Percentiles rank a stretch among this genome's conserved stretches.
Conservation (phyloP, 2,329 filamentous ascomycete genomes). For the Stylonectria norvegica region DNA sequence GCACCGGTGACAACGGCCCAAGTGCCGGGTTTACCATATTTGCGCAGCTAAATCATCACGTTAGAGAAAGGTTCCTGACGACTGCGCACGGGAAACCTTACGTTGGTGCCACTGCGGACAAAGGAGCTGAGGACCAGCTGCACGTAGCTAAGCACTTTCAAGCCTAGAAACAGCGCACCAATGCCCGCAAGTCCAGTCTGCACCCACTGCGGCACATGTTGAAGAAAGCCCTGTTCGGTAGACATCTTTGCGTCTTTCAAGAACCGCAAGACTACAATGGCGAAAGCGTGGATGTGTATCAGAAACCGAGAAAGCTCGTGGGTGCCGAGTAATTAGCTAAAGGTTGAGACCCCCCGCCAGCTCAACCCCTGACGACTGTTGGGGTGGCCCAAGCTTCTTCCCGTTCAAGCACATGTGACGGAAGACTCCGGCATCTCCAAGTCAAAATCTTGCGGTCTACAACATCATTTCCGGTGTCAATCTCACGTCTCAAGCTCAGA, state of each 20-base stretch:
- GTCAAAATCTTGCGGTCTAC: no score
- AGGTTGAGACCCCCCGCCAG: no score
- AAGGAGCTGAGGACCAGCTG: slow-evolving; percentile 66
- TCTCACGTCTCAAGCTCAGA: background rate
- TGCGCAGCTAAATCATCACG: slow-evolving; percentile 62
- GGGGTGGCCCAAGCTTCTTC: slow-evolving; percentile 29
- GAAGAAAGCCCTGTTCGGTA: slow-evolving; percentile 25
- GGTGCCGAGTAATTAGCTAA: no score
- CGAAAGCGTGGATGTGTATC: no score
- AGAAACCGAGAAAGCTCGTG: no score
- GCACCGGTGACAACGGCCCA: slow-evolving; percentile 96
- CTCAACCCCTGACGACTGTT: slow-evolving; percentile 28
- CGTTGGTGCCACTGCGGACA: slow-evolving; percentile 60
- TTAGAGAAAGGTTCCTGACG: no score
- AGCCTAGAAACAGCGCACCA: slow-evolving; percentile 57
- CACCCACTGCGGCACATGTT: slow-evolving; percentile 41
- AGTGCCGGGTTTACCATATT: slow-evolving; percentile 85
- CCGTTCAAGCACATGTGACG: slow-evolving; percentile 2
- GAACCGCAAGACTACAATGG: no score
- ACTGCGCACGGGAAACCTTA: no score
- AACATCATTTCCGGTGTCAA: slow-evolving; percentile 11
- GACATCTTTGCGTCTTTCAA: no score
- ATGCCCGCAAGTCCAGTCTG: slow-evolving; percentile 49
- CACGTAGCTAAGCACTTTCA: slow-evolving; percentile 55
- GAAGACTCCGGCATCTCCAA: no score